A percentile compares a stretch with the other conserved stretches of the same genome.
Conservation (phyloP, 208 protist species). For the Acanthamoeba culbertsoni region DNA sequence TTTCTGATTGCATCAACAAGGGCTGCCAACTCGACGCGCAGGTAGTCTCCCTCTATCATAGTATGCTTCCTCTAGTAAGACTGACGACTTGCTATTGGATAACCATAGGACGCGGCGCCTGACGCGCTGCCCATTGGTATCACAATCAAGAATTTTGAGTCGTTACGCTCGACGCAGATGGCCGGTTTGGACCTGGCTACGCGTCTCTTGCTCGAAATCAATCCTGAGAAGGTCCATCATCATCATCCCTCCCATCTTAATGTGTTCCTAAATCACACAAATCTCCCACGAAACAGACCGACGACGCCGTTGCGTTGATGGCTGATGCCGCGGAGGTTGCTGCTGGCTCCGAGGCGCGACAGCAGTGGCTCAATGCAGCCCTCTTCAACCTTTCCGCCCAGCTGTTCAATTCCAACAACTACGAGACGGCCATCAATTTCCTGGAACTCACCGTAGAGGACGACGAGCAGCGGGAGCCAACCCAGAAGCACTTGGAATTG, state of each 20-base stretch:
- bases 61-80: not conserved
- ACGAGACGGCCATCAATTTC: not conserved
- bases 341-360: not conserved
- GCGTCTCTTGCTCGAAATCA: not conserved
- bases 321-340: not conserved
- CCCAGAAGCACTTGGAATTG: not conserved
- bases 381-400: not conserved
- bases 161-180: not conserved
- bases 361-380: not conserved
- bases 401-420: not conserved
- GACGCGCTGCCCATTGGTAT: not conserved
- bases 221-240: not conserved
- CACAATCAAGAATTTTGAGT: slow-evolving; percentile 18
- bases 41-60: not conserved
- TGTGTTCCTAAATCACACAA: too few species aligned
- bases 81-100: not conserved
- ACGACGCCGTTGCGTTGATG: not conserved
- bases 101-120: not conserved
- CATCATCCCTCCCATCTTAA: not conserved
- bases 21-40: not conserved
- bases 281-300: not conserved
- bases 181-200: slow-evolving; percentile 9
- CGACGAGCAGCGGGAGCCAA: not conserved
- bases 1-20: not conserved
- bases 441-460: not conserved